Evolutionary conservation across 2,329 filamentous ascomycete species (phyloP).

Genomic region (Neophaeococcomyces aloes): DNA sequence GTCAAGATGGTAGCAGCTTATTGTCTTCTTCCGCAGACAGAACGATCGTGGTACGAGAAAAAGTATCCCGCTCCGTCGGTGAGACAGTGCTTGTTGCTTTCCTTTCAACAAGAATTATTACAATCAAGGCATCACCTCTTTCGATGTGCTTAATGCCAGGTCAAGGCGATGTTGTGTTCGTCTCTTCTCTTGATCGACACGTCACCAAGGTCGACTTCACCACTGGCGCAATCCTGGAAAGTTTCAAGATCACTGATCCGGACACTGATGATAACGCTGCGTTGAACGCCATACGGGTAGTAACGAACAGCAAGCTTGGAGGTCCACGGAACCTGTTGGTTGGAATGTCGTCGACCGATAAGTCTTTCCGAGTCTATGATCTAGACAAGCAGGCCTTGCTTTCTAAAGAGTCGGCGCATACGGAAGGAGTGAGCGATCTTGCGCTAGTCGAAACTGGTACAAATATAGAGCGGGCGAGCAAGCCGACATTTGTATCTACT

Average conservation of each 20-base stretch:
- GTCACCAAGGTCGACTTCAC: constrained; percentile 51
- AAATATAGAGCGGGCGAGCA: constrained; percentile 41
- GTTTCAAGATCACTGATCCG: constrained; percentile 75
- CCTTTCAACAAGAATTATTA: constrained; percentile 63
- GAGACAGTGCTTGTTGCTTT: constrained; percentile 57
- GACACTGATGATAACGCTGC: constrained; percentile 72
- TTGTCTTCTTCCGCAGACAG: constrained; percentile 84
- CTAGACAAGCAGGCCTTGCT: constrained; percentile 64
- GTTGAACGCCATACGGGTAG: constrained; percentile 62
- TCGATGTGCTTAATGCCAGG: constrained; percentile 67
- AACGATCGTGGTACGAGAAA: constrained; percentile 70
- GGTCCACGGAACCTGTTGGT: constrained; percentile 54
- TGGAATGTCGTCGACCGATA: constrained; percentile 89
- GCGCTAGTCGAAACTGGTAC: constrained; percentile 50
- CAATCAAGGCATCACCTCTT: constrained; percentile 73
- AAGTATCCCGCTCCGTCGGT: constrained; percentile 51
- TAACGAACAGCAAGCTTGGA: constrained; percentile 32
- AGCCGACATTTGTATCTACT: constrained; percentile 53
- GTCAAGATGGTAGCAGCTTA: constrained; percentile 57
- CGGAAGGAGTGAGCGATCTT: constrained; percentile 81
- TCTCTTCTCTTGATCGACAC: constrained; percentile 53
- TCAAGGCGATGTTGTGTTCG: constrained; percentile 43
- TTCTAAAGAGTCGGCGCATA: constrained; percentile 88
- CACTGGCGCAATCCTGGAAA: constrained; percentile 58
- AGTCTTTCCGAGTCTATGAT: constrained; percentile 86